phyloP scores from a whole-genome alignment of 1,284 basidiomycete species.

The Tremellales sp. region DNA sequence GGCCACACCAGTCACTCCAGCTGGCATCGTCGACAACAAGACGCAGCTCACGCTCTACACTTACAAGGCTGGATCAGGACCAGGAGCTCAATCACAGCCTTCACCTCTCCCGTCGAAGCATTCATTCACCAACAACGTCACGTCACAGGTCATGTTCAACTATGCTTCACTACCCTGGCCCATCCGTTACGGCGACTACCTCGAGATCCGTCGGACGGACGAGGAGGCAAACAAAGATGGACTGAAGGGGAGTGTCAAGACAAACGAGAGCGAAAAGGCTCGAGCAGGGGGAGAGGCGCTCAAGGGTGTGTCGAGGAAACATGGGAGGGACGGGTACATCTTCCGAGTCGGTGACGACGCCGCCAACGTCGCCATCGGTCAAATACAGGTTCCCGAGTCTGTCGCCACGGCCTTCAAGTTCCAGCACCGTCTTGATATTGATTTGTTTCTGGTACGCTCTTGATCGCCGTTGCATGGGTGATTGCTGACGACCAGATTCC shows the following conservation, averaged over 20 bases:
- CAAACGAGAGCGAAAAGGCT: slow-evolving; percentile 4
- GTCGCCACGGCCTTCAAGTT: slow-evolving; percentile 45
- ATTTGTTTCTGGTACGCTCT: slow-evolving; percentile 37
- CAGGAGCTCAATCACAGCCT: slow-evolving; percentile 12
- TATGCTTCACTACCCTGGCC: slow-evolving; percentile 35
- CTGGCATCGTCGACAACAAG: slow-evolving; percentile 6
- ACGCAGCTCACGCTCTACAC: slow-evolving; percentile 30
- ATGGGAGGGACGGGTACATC: slow-evolving; percentile 40
- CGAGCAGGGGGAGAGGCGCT: slow-evolving; percentile 28
- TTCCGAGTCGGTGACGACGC: slow-evolving; percentile 37
- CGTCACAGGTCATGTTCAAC: slow-evolving; percentile 25
- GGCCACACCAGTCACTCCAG: slow-evolving; percentile 15
- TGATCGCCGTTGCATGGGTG: slow-evolving; percentile 39
- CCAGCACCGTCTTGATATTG: slow-evolving; percentile 44
- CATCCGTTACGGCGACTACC: slow-evolving; percentile 36
- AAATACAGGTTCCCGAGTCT: slow-evolving; percentile 41
- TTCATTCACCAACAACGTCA: slow-evolving; percentile 3
- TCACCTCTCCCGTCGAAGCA: slow-evolving; percentile 26
- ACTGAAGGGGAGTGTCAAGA: slow-evolving; percentile 9
- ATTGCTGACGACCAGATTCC: slow-evolving; percentile 58
- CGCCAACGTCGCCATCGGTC: slow-evolving; percentile 31
- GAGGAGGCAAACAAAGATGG: background rate
- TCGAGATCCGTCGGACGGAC: slow-evolving; percentile 34
- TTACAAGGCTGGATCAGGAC: slow-evolving; percentile 23
- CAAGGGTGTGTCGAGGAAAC: slow-evolving; percentile 26